These are phyloP conservation scores for Aspergillus alliaceus DNA, from an alignment of 2,329 filamentous ascomycete species.

Conservation along the genomic window DNA sequence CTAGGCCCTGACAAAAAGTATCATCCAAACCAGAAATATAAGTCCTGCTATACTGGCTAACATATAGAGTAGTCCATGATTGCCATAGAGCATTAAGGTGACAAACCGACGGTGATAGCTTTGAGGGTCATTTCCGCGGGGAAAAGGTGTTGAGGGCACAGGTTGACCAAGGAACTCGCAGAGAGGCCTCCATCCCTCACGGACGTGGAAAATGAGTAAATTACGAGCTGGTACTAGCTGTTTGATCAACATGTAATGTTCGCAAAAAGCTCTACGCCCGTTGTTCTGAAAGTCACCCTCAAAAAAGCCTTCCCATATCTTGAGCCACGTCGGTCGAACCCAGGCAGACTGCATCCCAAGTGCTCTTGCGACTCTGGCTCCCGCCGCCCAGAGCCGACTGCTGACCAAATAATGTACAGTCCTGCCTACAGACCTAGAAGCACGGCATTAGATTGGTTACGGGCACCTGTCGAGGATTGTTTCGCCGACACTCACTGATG, in stretches of 20 bases:
- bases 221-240: conserved; percentile 38
- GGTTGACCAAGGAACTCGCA: conserved; percentile 45
- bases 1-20: too few species aligned
- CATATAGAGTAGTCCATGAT: background rate
- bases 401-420: background rate
- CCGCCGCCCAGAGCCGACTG: background rate
- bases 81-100: background rate
- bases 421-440: background rate
- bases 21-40: background rate
- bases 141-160: background rate
- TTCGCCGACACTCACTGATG: conserved; percentile 37
- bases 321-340: background rate
- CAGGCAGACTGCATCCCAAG: background rate
- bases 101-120: background rate
- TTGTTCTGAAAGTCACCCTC: background rate
- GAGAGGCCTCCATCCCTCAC: conserved; percentile 48
- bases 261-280: conserved; percentile 22
- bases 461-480: too few species aligned
- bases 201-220: conserved; percentile 47
- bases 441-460: background rate
- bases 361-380: background rate
- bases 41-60: background rate
- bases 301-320: background rate
- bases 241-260: conserved; percentile 50
- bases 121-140: background rate